Base-by-base conservation (phyloP, 495 filamentous ascomycete species). In the Extremus antarcticus region DNA sequence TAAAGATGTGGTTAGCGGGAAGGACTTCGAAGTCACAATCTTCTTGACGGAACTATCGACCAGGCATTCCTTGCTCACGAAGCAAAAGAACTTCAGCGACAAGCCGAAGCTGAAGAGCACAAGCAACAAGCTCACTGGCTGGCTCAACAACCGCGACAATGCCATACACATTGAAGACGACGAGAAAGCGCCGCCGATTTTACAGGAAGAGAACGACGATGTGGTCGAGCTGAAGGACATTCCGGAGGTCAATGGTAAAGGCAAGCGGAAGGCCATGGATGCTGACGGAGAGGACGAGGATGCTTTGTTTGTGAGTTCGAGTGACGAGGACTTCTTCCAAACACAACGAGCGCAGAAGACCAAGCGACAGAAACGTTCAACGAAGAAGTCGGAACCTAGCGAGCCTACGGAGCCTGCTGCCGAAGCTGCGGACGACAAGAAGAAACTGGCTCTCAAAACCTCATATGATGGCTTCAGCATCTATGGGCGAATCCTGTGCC, bases 391-490 rank as follows among this genome's bases (percentile, higher is more conserved):
- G 13, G 23, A 48, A 25, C 7, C 15, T 17, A 16, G 40, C 7
- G 58, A 53, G 16, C 39, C 43, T 22, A 23, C 32, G 17, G 17
- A 51, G 23, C 53, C 58, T 16, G 55, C 57, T 1, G 63, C 52
- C 21, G 13, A 4, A 35, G 73, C 69, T 20, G 69, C 63, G n/a
- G 87, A 94, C 51, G 87, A 95, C 63, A 88, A 89, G 69, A 96
- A 97, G 74, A 95, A 95, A 69, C 67, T 94, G 59, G 77, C 75
- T 1, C 76, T 95, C 68, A 78, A 81, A 51, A 95, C 89, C 23
- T 82, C 83, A 21, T 97, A 96, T 68, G 90, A 97, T 61, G 91
- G 92, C 29, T 98, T 95, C 69, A 83, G 82, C 63, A 96, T 98
- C 67, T 90, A 92, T 70, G 87, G 91, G 8, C 84, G 88, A 56